Conservation (phyloP, 2,329 filamentous ascomycete species). For the Hirsutella rhossiliensis region DNA sequence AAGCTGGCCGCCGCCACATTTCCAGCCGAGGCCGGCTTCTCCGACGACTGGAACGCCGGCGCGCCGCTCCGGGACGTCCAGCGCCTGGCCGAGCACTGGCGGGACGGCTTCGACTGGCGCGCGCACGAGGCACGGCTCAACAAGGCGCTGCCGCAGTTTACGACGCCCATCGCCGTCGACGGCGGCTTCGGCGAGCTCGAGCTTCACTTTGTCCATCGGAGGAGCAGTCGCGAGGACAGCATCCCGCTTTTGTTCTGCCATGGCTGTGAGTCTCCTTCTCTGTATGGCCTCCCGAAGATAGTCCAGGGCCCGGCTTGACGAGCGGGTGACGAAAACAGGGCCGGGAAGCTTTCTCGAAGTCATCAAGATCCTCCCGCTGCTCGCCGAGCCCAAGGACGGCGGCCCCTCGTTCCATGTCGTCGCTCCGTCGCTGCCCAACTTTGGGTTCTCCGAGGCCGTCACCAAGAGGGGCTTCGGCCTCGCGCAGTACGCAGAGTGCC, state of each 20-base stretch:
- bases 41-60: conserved; percentile 20
- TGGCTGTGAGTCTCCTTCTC: conserved; percentile 11
- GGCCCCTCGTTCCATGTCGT: conserved; percentile 42
- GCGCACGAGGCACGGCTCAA: conserved; percentile 46
- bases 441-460: conserved; percentile 22
- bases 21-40: conserved; percentile 17
- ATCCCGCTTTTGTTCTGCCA: conserved; percentile 49
- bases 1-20: conserved; percentile 20
- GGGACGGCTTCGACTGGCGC: conserved; percentile 49
- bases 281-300: no score
- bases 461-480: conserved; percentile 18
- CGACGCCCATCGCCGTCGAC: conserved; percentile 36
- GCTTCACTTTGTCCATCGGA: conserved; percentile 53
- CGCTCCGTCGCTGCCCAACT: conserved; percentile 46
- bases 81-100: conserved; percentile 24
- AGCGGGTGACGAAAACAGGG: conserved; percentile 22
- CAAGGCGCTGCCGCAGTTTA: conserved; percentile 42
- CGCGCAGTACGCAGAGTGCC: conserved; percentile 34
- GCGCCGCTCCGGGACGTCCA: conserved; percentile 18
- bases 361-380: conserved; percentile 43
- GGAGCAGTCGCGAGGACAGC: conserved; percentile 33
- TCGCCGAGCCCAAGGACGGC: conserved; percentile 19
- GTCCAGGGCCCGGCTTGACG: no score
- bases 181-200: conserved; percentile 42
- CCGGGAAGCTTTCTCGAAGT: conserved; percentile 60